These are phyloP conservation scores for Globisporangium emineosum DNA, from an alignment of 352 stramenopile genomes.

Conservation along the genomic window DNA sequence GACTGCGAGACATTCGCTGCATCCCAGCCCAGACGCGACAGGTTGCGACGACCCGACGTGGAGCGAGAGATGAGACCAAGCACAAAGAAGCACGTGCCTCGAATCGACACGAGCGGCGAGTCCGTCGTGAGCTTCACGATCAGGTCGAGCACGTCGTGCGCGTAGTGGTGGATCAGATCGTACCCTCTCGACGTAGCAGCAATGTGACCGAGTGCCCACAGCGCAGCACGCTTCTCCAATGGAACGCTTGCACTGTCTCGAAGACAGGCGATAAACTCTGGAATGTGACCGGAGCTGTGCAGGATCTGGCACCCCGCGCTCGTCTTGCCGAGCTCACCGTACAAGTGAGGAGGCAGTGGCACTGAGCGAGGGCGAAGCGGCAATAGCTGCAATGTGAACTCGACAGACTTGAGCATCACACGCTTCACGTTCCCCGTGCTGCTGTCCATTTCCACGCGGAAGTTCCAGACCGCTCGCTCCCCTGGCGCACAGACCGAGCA, in stretches of 20 bases:
- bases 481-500: conserved; percentile 77
- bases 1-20: conserved; percentile 61
- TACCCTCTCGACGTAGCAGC: conserved; percentile 75
- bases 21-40: conserved; percentile 79
- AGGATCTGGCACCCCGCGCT: conserved; percentile 79
- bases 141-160: conserved; percentile 78
- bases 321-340: conserved; percentile 85
- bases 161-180: conserved; percentile 77
- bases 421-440: conserved; percentile 63
- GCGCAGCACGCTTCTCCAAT: conserved; percentile 78
- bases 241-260: conserved; percentile 79
- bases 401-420: conserved; percentile 84
- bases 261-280: conserved; percentile 80
- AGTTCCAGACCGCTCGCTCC: conserved; percentile 87
- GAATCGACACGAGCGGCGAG: conserved; percentile 79
- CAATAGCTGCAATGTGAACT: conserved; percentile 86
- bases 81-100: conserved; percentile 86
- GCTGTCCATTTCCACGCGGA: conserved; percentile 83
- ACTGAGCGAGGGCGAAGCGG: conserved; percentile 75
- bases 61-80: conserved; percentile 75
- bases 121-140: conserved; percentile 86
- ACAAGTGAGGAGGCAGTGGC: conserved; percentile 77
- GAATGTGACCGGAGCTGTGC: conserved; percentile 73
- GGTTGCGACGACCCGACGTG: conserved; percentile 47
- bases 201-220: conserved; percentile 85